Evolutionary conservation across 2,329 filamentous ascomycete genomes (phyloP), one percentile per base, ranked within the genome.

Genomic region (Trichoderma pleuroti): DNA sequence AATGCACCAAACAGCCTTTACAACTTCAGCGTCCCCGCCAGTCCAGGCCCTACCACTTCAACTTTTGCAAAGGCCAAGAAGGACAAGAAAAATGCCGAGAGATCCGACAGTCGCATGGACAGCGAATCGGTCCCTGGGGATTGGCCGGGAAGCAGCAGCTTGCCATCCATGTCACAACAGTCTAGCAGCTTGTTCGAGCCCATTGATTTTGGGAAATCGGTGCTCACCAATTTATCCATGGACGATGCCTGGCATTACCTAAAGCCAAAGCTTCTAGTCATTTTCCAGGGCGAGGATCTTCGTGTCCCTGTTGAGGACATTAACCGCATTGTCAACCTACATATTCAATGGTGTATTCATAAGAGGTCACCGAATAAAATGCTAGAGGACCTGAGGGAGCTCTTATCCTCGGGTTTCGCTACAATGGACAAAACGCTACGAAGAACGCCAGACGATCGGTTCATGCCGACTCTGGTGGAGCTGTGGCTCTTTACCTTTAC

Each of bases 401-500:
- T 96, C 5, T 83, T 96, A 2, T 82, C 86, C n/a, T 92, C 92
- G 0, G 96, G 96, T 1, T 99, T 98, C 77, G 86, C 88, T 34
- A 94, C 92, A 2, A 85, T 99, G 3, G 95, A 97, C 75, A 92
- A 94, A 74, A 94, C 93, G 0, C 83, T 98, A 21, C 88, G 91
- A 63, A 88, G 89, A 59, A 90, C 93, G 0, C 87, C 93, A 0
- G 95, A 98, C 77, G 94, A 97, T 72, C 88, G 91, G 39, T 87
- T 98, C n/a, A 93, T 98, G 26, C 93, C 93, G 0, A 90, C 93
- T 70, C 85, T 99, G 1, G 95, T 98, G 3, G 93, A 97, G 78
- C 90, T 98, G 77, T 99, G 96, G 96, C 88, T 97, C 71, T 90
- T 96, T 60, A 94, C 96, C 0, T 98, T 98, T 76, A 95, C 93